phyloP scores from a whole-genome alignment of 1,284 basidiomycete species.

The Hemileia vastatrix region DNA sequence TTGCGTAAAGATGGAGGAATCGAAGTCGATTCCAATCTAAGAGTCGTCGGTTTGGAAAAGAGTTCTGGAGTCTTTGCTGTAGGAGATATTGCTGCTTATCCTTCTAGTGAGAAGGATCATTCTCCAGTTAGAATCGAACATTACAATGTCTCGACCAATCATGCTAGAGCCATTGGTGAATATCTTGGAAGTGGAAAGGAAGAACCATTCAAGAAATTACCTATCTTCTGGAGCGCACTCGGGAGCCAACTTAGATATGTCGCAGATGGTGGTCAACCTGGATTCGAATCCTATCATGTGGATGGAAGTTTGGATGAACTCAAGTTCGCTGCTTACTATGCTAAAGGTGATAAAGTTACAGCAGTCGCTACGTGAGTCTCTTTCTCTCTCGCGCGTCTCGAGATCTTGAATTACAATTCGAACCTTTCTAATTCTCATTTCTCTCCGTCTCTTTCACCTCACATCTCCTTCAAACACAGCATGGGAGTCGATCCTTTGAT shows the following conservation, averaged over 20 bases:
- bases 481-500: slow-evolving; percentile 76
- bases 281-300: slow-evolving; percentile 34
- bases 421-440: background rate
- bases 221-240: slow-evolving; percentile 43
- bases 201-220: slow-evolving; percentile 28
- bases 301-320: slow-evolving; percentile 40
- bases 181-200: background rate
- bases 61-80: slow-evolving; percentile 34
- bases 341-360: slow-evolving; percentile 62
- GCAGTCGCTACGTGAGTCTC: slow-evolving; percentile 64
- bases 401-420: no score
- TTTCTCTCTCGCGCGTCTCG: background rate
- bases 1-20: slow-evolving; percentile 31
- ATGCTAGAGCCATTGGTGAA: background rate
- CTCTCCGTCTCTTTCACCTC: background rate
- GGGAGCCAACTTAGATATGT: slow-evolving; percentile 40
- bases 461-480: no score
- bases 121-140: slow-evolving; percentile 36
- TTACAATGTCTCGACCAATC: slow-evolving; percentile 30
- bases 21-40: slow-evolving; percentile 36
- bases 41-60: slow-evolving; percentile 32
- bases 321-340: slow-evolving; percentile 61
- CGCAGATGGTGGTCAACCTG: slow-evolving; percentile 32
- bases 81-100: slow-evolving; percentile 41
- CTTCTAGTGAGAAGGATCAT: slow-evolving; percentile 27